phyloP scores from a whole-genome alignment of 805 yeast species.

The Starmera dryadoides region DNA sequence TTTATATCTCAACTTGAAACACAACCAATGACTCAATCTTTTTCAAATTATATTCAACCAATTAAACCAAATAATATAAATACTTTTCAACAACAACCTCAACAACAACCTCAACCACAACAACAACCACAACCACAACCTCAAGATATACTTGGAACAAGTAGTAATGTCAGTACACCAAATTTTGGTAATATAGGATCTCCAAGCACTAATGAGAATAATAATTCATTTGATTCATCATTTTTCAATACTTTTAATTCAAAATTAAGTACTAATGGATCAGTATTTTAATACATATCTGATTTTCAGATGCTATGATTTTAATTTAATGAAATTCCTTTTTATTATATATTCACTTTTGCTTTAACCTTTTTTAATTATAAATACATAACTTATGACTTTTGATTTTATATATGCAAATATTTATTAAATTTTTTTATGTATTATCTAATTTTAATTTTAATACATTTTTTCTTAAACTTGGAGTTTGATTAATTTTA shows the following conservation, averaged over 20 bases:
- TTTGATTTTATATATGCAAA: no score
- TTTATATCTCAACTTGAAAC: neutral
- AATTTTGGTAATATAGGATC: neutral
- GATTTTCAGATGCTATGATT: neutral
- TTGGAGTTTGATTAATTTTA: neutral
- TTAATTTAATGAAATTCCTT: no score
- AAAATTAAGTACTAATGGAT: constrained; percentile 1
- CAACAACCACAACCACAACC: neutral
- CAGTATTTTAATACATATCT: neutral
- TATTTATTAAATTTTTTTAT: no score
- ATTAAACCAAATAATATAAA: neutral
- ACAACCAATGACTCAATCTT: neutral
- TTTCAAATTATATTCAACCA: neutral
- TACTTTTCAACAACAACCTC: neutral
- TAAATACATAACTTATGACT: no score
- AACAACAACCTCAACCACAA: neutral
- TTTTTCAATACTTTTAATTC: constrained; percentile 1
- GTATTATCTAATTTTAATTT: no score
- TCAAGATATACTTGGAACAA: neutral
- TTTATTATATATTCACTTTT: no score
- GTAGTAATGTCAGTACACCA: neutral
- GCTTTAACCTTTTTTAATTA: no score
- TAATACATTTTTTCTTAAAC: neutral
- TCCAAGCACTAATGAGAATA: neutral
- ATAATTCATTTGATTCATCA: neutral